Conservation (phyloP, 306 rosid genomes). For the Medicago lupulina region DNA sequence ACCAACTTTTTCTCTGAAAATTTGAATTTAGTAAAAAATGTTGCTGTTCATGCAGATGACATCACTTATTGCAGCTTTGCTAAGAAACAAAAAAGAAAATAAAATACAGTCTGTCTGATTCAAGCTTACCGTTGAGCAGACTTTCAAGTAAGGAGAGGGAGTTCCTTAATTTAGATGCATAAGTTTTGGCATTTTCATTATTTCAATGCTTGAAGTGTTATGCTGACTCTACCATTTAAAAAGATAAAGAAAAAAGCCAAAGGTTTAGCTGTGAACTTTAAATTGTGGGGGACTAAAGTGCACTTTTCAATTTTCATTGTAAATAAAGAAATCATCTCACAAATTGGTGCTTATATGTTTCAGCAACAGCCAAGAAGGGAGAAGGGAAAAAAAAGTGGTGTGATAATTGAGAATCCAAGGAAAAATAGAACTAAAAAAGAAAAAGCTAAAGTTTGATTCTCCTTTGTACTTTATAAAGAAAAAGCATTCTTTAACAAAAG, state of each 20-base stretch:
- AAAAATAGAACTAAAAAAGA: constrained; percentile 58
- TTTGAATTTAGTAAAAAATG: constrained; percentile 14
- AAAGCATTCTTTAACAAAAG: constrained; percentile 51
- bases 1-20: constrained; percentile 6
- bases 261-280: constrained; percentile 52
- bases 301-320: constrained; percentile 47
- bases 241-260: constrained; percentile 53
- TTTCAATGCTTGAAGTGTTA: constrained; percentile 44
- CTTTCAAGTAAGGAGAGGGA: constrained; percentile 40
- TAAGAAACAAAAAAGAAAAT: constrained; percentile 9
- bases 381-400: constrained; percentile 30
- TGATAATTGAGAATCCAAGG: constrained; percentile 72
- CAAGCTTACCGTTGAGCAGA: constrained; percentile 44
- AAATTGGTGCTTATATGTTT: constrained; percentile 47
- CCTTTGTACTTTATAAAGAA: constrained; percentile 48
- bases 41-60: constrained; percentile 33
- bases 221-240: constrained; percentile 48
- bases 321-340: constrained; percentile 43
- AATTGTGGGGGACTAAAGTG: constrained; percentile 43
- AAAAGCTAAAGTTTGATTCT: constrained; percentile 64
- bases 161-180: constrained; percentile 45
- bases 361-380: constrained; percentile 37
- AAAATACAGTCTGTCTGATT: neutral
- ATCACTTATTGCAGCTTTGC: constrained; percentile 37
- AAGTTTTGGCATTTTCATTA: constrained; percentile 40